Base-by-base conservation (phyloP, 305 asterid species). In the Plantago coronopus region DNA sequence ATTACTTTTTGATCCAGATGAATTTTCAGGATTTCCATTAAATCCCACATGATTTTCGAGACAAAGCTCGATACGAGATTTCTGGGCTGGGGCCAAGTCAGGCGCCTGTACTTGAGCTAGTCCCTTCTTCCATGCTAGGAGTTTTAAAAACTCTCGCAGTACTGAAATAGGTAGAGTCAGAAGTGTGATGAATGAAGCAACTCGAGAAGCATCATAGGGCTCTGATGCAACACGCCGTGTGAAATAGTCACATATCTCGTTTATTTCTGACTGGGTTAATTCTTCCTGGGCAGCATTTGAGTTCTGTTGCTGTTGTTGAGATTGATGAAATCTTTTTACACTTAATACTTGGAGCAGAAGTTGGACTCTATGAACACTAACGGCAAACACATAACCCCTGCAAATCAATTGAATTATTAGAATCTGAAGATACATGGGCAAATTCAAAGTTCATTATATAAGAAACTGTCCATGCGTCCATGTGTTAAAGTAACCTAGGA, bases 151-250 rank as follows among this genome's bases (percentile, higher is more conserved):
- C 65, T 94, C 99, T 80, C 96, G 79, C 64, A 94, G 62, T 42
- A 94, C 96, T 17, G 99, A 87, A 45, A 94, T 90, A 27, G 99
- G 99, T 61, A 94, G 66, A 40, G 99, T 94, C 66, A 94, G 77
- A 19, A 94, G 95, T 29, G 97, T 94, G 57, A 94, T 89, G 79
- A 94, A 94, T 13, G 99, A 94, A 65, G 97, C 99, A 51, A 94
- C 97, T 31, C 99, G 95, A 66, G 99, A 89, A 54, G 97, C 95
- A 66, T 94, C 99, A 5, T 94, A 94, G 16, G 99, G 99, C 79
- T 94, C 99, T 63, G 99, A 94, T 22, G 99, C 99, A 59, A 94
- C 99, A 34, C 99, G 97, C 4, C 97, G 95, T 57, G 97, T 89
- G 53, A 94, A 94, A 80, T 94, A 94, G 72, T 94, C 99, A 31